These are phyloP conservation scores for Ustilago sp. DNA, from an alignment of 1,284 basidiomycete species.

Conservation along the genomic window DNA sequence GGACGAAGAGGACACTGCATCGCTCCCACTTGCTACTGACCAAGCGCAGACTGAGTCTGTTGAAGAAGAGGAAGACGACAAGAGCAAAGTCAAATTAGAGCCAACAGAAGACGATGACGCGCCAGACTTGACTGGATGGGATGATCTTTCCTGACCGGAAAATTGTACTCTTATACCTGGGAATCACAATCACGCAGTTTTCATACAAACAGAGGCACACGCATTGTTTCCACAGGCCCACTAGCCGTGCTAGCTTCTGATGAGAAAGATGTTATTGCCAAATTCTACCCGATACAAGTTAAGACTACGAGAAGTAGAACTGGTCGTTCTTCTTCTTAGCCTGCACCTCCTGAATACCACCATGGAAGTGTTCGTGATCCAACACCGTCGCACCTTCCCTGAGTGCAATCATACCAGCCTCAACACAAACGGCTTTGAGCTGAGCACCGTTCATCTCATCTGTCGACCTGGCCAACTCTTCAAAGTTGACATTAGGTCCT, in stretches of 20 bases:
- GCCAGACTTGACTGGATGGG: slow-evolving; percentile 46
- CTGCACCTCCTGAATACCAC: slow-evolving; percentile 69
- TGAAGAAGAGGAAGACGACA: slow-evolving; percentile 6
- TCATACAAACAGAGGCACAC: neutral
- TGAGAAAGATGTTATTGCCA: neutral
- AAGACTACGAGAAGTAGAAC: slow-evolving; percentile 59
- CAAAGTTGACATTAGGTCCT: slow-evolving; percentile 79
- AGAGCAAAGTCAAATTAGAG: slow-evolving; percentile 22
- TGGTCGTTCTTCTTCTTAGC: slow-evolving; percentile 69
- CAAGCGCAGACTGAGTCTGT: neutral
- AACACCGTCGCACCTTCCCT: slow-evolving; percentile 84
- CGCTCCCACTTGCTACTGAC: neutral
- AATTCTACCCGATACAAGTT: neutral
- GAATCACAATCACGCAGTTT: neutral
- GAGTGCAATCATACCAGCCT: slow-evolving; percentile 95
- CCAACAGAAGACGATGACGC: neutral
- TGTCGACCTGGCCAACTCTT: slow-evolving; percentile 80
- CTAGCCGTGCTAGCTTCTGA: neutral
- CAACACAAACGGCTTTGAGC: slow-evolving; percentile 78
- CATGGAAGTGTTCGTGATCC: slow-evolving; percentile 69
- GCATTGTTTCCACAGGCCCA: neutral
- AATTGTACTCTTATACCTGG: neutral
- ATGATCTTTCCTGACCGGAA: slow-evolving; percentile 27
- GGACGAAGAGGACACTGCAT: slow-evolving; percentile 1
- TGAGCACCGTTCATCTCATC: slow-evolving; percentile 83